phyloP scores from a whole-genome alignment of 164 flowering plant genomes.

The Sextonia rubra region DNA sequence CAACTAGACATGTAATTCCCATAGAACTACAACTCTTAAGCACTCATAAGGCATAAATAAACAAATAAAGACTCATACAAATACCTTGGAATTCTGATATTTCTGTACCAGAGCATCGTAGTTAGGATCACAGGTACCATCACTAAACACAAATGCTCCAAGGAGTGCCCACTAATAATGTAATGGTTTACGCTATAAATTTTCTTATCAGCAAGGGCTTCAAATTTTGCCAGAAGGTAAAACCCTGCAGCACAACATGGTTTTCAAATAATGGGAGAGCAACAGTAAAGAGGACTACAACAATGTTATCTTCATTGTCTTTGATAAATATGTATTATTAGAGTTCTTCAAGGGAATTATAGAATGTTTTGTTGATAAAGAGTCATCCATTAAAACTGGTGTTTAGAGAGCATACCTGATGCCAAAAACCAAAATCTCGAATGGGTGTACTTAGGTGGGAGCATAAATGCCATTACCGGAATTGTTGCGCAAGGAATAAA shows the following conservation, averaged over 20 bases:
- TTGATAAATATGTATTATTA: not conserved
- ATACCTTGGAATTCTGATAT: slow-evolving; percentile 36
- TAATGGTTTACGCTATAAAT: slow-evolving; percentile 38
- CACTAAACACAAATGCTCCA: slow-evolving; percentile 53
- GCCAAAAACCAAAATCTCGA: slow-evolving; percentile 52
- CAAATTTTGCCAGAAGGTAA: slow-evolving; percentile 40
- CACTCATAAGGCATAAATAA: not conserved
- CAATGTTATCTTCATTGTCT: not conserved
- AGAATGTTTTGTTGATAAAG: no score
- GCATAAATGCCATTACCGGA: slow-evolving; percentile 30
- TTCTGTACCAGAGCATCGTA: slow-evolving; percentile 46
- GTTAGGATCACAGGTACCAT: slow-evolving; percentile 37
- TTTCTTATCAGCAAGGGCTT: slow-evolving; percentile 44
- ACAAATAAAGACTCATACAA: not conserved
- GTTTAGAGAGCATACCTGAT: slow-evolving; percentile 27
- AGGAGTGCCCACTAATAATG: slow-evolving; percentile 55
- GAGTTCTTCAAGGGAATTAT: no score
- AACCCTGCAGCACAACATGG: slow-evolving; percentile 28
- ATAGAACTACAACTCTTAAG: not conserved
- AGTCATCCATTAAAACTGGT: not conserved
- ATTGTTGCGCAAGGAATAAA: slow-evolving; percentile 38
- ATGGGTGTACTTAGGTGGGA: slow-evolving; percentile 45
- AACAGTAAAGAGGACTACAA: not conserved
- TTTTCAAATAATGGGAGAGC: slow-evolving; percentile 7
- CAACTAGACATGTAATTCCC: not conserved